Percentiles rank a stretch among this genome's conserved stretches.
Evolutionary conservation across 257 asterid genomes (phyloP).

Genomic region (Buddleja alternifolia): DNA sequence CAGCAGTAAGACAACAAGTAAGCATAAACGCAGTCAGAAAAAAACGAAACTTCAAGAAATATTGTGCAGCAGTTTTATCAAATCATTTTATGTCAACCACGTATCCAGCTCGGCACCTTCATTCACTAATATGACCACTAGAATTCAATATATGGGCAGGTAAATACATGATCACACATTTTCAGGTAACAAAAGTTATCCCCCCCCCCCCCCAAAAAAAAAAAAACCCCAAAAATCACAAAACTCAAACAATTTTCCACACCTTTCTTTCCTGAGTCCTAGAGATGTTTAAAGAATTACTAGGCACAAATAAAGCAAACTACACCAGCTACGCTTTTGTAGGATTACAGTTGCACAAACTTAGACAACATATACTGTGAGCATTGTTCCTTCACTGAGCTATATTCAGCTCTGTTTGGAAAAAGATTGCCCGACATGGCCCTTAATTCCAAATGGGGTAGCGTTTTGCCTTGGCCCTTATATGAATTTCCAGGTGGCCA

Average conservation of each 20-base stretch:
- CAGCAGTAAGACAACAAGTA: not conserved
- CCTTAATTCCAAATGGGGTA: not conserved
- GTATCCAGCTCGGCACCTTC: not conserved
- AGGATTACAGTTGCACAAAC: no score
- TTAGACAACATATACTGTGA: no score
- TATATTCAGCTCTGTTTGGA: no score
- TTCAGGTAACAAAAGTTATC: constrained; percentile 9
- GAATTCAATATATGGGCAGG: not conserved
- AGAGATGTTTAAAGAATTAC: no score
- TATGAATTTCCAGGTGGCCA: not conserved
- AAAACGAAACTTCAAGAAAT: not conserved
- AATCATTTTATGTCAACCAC: no score
- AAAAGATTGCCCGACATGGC: not conserved
- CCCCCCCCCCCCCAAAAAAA: no score
- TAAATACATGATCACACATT: not conserved
- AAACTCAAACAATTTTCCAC: no score
- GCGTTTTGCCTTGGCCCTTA: not conserved
- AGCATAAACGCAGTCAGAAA: not conserved
- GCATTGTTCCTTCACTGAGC: no score
- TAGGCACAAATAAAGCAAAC: not conserved
- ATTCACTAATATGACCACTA: not conserved
- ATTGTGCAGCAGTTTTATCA: no score
- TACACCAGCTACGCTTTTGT: no score
- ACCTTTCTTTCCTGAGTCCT: no score
- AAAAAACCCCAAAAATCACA: no score